Base-by-base conservation (phyloP, 805 yeast species). In the Yarrowia keelungensis region DNA sequence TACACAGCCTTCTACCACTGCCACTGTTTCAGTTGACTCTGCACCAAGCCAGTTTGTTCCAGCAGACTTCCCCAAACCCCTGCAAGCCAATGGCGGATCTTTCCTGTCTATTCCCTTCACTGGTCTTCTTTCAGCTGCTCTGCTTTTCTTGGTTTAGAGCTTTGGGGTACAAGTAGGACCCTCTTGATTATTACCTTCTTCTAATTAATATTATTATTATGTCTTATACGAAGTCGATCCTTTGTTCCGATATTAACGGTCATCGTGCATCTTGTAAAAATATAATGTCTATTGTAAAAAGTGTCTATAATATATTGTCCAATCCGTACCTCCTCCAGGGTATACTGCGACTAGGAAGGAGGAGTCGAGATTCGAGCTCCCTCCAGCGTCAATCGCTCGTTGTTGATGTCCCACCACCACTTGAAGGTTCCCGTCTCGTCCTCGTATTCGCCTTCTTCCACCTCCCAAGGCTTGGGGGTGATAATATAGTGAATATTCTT, bases 381-480 rank as follows among this genome's bases (percentile, higher is more conserved):
- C 42, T 59, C 65, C 3, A 59, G 65, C 2, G 51, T 59, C 42
- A 70, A 51, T 36, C 75, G 26, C 45, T 69, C 72, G 26, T 66
- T 71, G 65, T 73, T 73, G 4, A 82, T 74, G 68, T 76, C 75
- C 81, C 84, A 83, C 89, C 89, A 86, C 71, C 76, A 76, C 15
- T 76, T 72, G 72, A 86, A 86, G 7, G 88, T 84, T 1, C 76
- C 79, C 0, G 87, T 81, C 2, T 77, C 79, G 71, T 84, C 87
- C 7, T 75, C 74, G 43, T 71, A 75, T 45, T 73, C 73, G 62
- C 73, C 72, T 8, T 74, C 71, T 36, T 68, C 74, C 22, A 80
- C 81, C 51, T 85, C 83, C 89, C 89, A 86, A 3, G 89, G 89
- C 76, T 86, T 86, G 12, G 89, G 89, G 7, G 82, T 81, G 49